Evolutionary conservation across 2,329 filamentous ascomycete species (phyloP).

Genomic region (Fusarium cyanostomum): DNA sequence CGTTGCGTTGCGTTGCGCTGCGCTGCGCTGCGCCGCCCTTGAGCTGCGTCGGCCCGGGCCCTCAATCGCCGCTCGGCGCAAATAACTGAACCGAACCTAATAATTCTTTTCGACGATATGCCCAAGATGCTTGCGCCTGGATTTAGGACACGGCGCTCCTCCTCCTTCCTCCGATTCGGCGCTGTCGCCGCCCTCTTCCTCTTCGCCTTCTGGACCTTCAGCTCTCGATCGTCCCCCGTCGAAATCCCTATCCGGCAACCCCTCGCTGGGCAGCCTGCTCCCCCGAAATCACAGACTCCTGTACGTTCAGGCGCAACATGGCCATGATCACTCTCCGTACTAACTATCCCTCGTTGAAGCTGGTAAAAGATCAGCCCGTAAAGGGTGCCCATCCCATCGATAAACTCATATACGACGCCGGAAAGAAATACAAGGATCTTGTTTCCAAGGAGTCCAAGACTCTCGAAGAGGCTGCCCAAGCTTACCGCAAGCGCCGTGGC

Average conservation of each 20-base stretch:
- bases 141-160: slow-evolving; percentile 55
- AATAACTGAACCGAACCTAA: not conserved
- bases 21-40: slow-evolving; percentile 18
- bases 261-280: not conserved
- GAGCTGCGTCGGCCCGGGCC: not conserved
- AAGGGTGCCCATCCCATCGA: slow-evolving; percentile 60
- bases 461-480: slow-evolving; percentile 63
- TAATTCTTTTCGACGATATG: slow-evolving; percentile 29
- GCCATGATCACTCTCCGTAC: not conserved
- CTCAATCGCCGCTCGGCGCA: not conserved
- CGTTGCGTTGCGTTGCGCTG: slow-evolving; percentile 20
- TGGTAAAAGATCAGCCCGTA: slow-evolving; percentile 5
- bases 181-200: slow-evolving; percentile 51
- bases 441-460: slow-evolving; percentile 58
- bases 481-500: slow-evolving; percentile 66
- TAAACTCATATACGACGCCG: slow-evolving; percentile 57
- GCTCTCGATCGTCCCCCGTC: slow-evolving; percentile 23
- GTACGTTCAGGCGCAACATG: slow-evolving; percentile 4
- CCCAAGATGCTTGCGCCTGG: slow-evolving; percentile 51
- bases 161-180: slow-evolving; percentile 55
- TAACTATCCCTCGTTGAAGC: slow-evolving; percentile 3
- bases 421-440: slow-evolving; percentile 52
- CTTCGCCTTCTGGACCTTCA: slow-evolving; percentile 45
- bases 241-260: slow-evolving; percentile 12
- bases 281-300: not conserved